Base-by-base conservation (phyloP, 768 basidiomycete genomes). In the Sporobolomyces pararoseus region DNA sequence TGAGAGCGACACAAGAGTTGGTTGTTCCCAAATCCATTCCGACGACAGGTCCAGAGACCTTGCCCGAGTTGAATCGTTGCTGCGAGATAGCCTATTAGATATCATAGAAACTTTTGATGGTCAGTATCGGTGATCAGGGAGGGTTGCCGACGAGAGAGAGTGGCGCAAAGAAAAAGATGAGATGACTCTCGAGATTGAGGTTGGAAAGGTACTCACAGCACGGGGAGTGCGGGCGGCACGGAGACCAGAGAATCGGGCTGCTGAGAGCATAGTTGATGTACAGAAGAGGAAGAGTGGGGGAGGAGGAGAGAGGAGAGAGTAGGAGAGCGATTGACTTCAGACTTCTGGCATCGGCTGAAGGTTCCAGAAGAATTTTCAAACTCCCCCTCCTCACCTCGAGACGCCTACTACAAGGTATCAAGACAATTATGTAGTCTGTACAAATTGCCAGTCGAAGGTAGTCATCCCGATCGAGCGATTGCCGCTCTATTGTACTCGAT, bases 1-100 rank as follows among this genome's bases (percentile, higher is more conserved):
- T 74, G 35, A 74, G n/a, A 17, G 72, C 68, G 2, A 74, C 72
- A 17, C 72, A 73, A 42, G 72, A 73, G 72, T 74, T 74, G 61
- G 72, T 74, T 14, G 72, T 74, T 19, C 72, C 72, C 19, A 74
- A 34, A 57, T 74, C 72, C 58, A 74, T 74, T 50, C 72, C 72
- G 65, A 74, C 57, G 34, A 73, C 72, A 13, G 72, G 72, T 21
- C 72, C 72, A 2, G 72, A 74, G 54, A 74, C 72, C 63, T 74
- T 74, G 66, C 66, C 65, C 25, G 72, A 74, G 72, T 74, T 74
- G 66, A 68, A 67, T 32, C 72, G 72, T 51, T 63, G 65, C 65
- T 70, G 65, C 31, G 55, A 29, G 58, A 66, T 44, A 21, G 49
- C 66, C 71, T 67, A 35, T 32, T 21, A 27, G 19, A 35, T 19